A percentile compares a stretch with the other conserved stretches of the same genome.
Conservation (phyloP, 768 basidiomycete genomes). For the Kwoniella newhampshirensis region DNA sequence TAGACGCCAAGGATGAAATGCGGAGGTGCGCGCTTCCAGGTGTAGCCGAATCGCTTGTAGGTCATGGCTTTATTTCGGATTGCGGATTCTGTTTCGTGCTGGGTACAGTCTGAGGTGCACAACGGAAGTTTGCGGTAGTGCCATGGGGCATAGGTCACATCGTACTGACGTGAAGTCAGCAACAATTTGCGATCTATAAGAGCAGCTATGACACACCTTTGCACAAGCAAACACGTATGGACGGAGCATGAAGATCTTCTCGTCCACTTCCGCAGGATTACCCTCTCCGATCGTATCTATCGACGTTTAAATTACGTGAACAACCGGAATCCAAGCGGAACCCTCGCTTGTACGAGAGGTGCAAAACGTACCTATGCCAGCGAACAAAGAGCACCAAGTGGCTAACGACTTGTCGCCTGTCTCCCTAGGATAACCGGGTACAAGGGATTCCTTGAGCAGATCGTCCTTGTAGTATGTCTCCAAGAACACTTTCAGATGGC, state of each 20-base stretch:
- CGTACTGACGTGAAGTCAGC: slow-evolving; percentile 33
- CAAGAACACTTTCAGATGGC: slow-evolving; percentile 41
- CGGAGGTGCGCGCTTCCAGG: slow-evolving; percentile 42
- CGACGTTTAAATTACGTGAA: too few relatives aligned
- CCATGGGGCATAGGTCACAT: slow-evolving; percentile 48
- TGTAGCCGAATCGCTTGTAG: slow-evolving; percentile 46
- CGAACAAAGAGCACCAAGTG: slow-evolving; percentile 45
- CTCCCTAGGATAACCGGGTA: slow-evolving; percentile 53
- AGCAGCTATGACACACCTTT: slow-evolving; percentile 41
- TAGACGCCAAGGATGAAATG: slow-evolving; percentile 37
- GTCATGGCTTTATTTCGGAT: slow-evolving; percentile 37
- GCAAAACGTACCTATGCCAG: slow-evolving; percentile 30
- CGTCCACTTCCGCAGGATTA: slow-evolving; percentile 50
- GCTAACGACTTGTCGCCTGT: slow-evolving; percentile 48
- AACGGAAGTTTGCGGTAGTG: slow-evolving; percentile 42
- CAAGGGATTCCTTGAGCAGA: slow-evolving; percentile 49
- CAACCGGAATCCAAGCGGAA: too few relatives aligned
- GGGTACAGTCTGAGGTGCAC: slow-evolving; percentile 22
- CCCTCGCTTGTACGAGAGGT: too few relatives aligned
- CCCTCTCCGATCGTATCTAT: slow-evolving; percentile 40
- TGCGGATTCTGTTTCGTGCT: slow-evolving; percentile 27
- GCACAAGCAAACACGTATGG: slow-evolving; percentile 56
- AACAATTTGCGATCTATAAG: not conserved
- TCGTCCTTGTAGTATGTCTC: slow-evolving; percentile 45
- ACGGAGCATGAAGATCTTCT: slow-evolving; percentile 54